Evolutionary conservation across 768 basidiomycete genomes (phyloP), one percentile per base, ranked within the genome.

Genomic region (Lactifluus rugatus): DNA sequence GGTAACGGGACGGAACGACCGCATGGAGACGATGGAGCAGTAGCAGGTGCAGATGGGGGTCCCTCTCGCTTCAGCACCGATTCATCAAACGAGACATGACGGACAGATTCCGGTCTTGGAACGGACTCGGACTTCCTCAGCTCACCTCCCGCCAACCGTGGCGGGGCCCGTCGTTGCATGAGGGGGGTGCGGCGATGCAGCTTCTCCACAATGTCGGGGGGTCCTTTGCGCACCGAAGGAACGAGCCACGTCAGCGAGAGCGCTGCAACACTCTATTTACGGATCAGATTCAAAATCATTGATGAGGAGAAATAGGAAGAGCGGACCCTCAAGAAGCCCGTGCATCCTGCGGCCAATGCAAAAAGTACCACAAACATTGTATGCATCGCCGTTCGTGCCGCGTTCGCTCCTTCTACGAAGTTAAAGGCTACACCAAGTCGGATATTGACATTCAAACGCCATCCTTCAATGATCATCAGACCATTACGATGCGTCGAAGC

Each of bases 291-390:
- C 3, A 2, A n/a, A 23, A 9, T 6, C 16, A 36, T 14, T 2
- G 1, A 10, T 4, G 8, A 25, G 26, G 26, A 10, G 3, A 5
- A 19, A 23, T 8, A 39, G 25, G 21, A 54, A 14, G 9, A 19
- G 55, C 62, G 34, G 39, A 64, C 62, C 46, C 56, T 36, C 8
- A 57, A 48, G 39, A 64, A 58, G 10, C 62, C 62, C 4, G 57
- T 52, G 56, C 49, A 48, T n/a, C 62, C 62, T 14, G 28, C 19
- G 16, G 36, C 44, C 11, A 62, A 9, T 2, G 56, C 56, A 17
- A 62, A 10, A 9, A 56, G 6, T 3, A 57, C 39, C 16, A 64
- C 48, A 7, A 55, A 2, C 16, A 32, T 0, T 13, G 60, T 42
- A n/a, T 47, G 34, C 36, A 55, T 10, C 31, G 28, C 8, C 3